Evolutionary conservation across 1,284 basidiomycete species (phyloP).

Genomic region (Caloboletus inedulis): DNA sequence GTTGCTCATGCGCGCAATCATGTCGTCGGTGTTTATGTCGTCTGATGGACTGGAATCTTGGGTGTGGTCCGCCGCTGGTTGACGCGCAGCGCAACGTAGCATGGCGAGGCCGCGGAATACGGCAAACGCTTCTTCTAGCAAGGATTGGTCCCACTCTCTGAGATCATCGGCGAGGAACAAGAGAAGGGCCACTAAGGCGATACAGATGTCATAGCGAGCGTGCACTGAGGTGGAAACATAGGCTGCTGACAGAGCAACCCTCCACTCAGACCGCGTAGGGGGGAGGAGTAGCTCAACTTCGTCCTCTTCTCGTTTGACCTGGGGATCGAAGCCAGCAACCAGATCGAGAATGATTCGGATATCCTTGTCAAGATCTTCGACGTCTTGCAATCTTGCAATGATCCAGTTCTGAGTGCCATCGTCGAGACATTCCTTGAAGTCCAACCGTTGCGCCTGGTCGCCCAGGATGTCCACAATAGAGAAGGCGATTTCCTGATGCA

Average conservation of each 20-base stretch:
- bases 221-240: constrained; percentile 62
- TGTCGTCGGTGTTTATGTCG: constrained; percentile 53
- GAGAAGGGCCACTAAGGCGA: constrained; percentile 64
- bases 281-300: constrained; percentile 57
- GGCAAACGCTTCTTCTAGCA: constrained; percentile 71
- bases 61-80: constrained; percentile 50
- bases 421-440: constrained; percentile 54
- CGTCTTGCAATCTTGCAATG: constrained; percentile 49
- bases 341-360: constrained; percentile 58
- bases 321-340: constrained; percentile 65
- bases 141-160: constrained; percentile 55
- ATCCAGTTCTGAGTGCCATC: constrained; percentile 61
- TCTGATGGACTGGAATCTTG: constrained; percentile 29
- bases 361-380: constrained; percentile 56
- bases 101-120: constrained; percentile 74
- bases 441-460: constrained; percentile 53
- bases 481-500: constrained; percentile 73
- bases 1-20: constrained; percentile 60
- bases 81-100: constrained; percentile 56
- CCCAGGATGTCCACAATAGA: constrained; percentile 70
- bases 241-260: constrained; percentile 54
- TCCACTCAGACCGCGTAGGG: constrained; percentile 56
- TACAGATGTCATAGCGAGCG: constrained; percentile 69
- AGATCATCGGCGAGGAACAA: constrained; percentile 67
- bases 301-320: constrained; percentile 70